Conservation (phyloP, 768 basidiomycete genomes). For the Symmetrospora coprosmae region DNA sequence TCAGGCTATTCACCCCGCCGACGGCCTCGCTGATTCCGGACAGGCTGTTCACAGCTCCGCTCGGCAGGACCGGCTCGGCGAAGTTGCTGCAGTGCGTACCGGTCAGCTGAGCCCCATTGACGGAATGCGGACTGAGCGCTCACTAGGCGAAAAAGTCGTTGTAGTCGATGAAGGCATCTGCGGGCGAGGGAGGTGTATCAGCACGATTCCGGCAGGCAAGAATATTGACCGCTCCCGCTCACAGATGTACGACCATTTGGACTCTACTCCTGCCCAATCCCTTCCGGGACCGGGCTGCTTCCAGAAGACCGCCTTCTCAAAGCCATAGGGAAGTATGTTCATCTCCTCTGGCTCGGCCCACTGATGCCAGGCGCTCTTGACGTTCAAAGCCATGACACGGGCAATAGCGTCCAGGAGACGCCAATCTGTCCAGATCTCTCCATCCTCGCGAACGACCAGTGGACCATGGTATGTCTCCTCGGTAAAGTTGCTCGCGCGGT, state of each 20-base stretch:
- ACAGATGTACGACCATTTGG: conserved; percentile 4
- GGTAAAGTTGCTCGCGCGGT: not conserved
- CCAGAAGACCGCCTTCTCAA: conserved; percentile 12
- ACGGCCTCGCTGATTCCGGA: conserved; percentile 14
- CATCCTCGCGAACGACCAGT: not conserved
- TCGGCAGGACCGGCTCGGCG: no score
- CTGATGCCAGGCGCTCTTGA: conserved; percentile 17
- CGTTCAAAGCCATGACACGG: conserved; percentile 11
- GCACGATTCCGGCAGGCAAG: not conserved
- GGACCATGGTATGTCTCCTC: not conserved
- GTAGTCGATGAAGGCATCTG: conserved; percentile 18
- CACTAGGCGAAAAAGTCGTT: conserved; percentile 20
- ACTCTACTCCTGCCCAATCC: conserved; percentile 10
- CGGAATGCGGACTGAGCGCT: not conserved
- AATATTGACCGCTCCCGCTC: not conserved
- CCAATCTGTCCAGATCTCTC: not conserved
- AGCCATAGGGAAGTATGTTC: conserved; percentile 9
- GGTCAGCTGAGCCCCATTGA: no score
- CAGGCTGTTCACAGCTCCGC: not conserved
- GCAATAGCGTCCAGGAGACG: not conserved
- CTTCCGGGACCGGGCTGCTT: conserved; percentile 4
- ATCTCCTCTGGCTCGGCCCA: conserved; percentile 10
- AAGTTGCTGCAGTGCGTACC: conserved; percentile 9
- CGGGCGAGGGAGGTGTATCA: not conserved
- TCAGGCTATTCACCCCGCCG: conserved; percentile 11